Evolutionary conservation across 495 filamentous ascomycete genomes (phyloP).

Genomic region (Penicillium waksmanii): DNA sequence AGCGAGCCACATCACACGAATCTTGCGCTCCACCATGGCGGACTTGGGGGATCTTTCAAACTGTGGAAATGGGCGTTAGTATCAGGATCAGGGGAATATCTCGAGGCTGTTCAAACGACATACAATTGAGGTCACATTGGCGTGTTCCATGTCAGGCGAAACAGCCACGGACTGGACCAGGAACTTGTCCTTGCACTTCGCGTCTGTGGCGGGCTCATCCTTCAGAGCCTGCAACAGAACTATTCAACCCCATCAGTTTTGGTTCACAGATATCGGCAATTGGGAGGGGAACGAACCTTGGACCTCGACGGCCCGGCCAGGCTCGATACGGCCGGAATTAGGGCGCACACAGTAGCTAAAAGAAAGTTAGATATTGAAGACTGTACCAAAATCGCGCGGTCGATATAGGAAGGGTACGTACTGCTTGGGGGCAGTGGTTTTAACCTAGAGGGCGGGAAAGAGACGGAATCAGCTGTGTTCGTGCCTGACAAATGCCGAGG

Average conservation of each 20-base stretch:
- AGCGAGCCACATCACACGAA: conserved; percentile 83
- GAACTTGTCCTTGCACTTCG: conserved; percentile 96
- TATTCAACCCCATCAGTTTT: conserved; percentile 39
- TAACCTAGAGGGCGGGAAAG: conserved; percentile 65
- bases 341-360: conserved; percentile 96
- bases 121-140: conserved; percentile 79
- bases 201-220: conserved; percentile 82
- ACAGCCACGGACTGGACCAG: conserved; percentile 93
- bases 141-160: conserved; percentile 78
- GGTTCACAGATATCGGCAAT: conserved; percentile 5
- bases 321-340: conserved; percentile 93
- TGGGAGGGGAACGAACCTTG: conserved; percentile 64
- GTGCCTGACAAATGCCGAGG: conserved; percentile 19
- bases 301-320: conserved; percentile 85
- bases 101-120: conserved; percentile 29
- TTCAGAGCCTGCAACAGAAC: conserved; percentile 98
- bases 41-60: conserved; percentile 78
- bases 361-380: conserved; percentile 30
- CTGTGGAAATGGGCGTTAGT: conserved; percentile 32
- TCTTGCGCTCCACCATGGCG: conserved; percentile 88
- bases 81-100: not conserved
- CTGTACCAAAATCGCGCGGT: not conserved
- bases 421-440: conserved; percentile 99
- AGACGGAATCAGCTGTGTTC: conserved; percentile 22
- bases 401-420: conserved; percentile 52